Percentiles rank a stretch among this genome's conserved stretches.
These are phyloP conservation scores for Leccinum variicolor DNA, from an alignment of 768 basidiomycete species.

Conservation along the genomic window DNA sequence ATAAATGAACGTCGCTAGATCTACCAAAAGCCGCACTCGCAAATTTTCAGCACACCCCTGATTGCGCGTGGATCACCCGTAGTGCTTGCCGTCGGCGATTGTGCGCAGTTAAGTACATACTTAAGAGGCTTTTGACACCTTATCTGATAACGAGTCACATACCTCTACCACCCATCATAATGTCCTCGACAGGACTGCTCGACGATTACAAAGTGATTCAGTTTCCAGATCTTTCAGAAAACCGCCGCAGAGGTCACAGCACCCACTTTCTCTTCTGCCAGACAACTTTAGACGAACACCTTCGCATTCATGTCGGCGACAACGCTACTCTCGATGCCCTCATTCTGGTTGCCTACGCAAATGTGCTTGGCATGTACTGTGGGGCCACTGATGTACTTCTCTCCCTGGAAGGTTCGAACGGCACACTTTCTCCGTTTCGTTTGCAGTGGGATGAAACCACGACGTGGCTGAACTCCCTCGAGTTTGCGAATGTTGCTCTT, in stretches of 20 bases:
- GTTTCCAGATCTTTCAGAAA: slow-evolving; percentile 21
- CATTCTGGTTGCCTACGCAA: slow-evolving; percentile 20
- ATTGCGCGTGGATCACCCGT: background rate
- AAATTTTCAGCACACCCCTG: background rate
- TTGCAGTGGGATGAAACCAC: slow-evolving; percentile 17
- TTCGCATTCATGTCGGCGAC: background rate
- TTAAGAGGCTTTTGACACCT: background rate
- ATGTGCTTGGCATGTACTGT: slow-evolving; percentile 23
- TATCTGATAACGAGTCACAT: slow-evolving; percentile 7
- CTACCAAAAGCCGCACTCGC: background rate
- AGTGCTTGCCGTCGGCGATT: background rate
- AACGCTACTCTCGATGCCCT: slow-evolving; percentile 5
- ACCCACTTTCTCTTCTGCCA: background rate
- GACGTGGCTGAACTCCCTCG: slow-evolving; percentile 14
- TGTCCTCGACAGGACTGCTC: background rate
- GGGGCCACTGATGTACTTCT: slow-evolving; percentile 19
- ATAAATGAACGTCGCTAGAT: background rate
- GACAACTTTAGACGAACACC: slow-evolving; percentile 3
- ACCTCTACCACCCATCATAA: background rate
- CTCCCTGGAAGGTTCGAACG: slow-evolving; percentile 9
- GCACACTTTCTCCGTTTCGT: slow-evolving; percentile 6
- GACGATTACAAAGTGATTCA: slow-evolving; percentile 1
- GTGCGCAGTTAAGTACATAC: background rate
- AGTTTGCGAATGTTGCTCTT: slow-evolving; percentile 6
- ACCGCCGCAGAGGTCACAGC: slow-evolving; percentile 8